phyloP scores from a whole-genome alignment of 768 basidiomycete genomes.

The Boletus vermiculosoides region DNA sequence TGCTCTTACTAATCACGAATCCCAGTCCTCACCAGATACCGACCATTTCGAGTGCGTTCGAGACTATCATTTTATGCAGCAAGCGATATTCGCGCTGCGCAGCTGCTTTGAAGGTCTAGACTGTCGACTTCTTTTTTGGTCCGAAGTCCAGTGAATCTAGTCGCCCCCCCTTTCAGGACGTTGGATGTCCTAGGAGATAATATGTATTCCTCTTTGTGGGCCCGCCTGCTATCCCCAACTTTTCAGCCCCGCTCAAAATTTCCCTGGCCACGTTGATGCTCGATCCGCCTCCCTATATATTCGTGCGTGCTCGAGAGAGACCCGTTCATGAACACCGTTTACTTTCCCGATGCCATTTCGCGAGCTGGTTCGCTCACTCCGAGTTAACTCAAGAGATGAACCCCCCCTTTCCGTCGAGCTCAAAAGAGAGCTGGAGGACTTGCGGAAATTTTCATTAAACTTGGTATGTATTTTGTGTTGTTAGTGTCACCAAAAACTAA shows the following conservation, averaged over 20 bases:
- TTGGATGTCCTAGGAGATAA: neutral
- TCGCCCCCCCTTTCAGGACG: neutral
- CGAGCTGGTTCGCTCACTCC: neutral
- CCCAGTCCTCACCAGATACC: neutral
- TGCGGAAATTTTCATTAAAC: conserved; percentile 22
- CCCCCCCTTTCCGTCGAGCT: conserved; percentile 12
- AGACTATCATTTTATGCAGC: neutral
- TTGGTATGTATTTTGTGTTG: conserved; percentile 12
- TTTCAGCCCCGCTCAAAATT: neutral
- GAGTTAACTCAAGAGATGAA: neutral
- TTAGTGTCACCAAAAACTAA: neutral
- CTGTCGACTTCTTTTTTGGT: neutral
- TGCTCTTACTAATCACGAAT: neutral
- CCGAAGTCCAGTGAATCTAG: neutral
- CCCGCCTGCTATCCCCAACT: neutral
- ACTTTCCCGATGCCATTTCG: conserved; percentile 10
- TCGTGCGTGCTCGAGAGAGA: neutral
- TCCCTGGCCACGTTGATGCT: neutral
- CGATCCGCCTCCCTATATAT: conserved; percentile 9
- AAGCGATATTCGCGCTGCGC: neutral
- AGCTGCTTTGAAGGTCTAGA: conserved; percentile 12
- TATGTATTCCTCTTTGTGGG: neutral
- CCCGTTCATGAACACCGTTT: neutral
- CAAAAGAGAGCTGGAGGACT: conserved; percentile 20
- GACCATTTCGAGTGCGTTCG: neutral